Evolutionary conservation across 495 filamentous ascomycete genomes (phyloP).

Genomic region (Penicillium bovifimosum): DNA sequence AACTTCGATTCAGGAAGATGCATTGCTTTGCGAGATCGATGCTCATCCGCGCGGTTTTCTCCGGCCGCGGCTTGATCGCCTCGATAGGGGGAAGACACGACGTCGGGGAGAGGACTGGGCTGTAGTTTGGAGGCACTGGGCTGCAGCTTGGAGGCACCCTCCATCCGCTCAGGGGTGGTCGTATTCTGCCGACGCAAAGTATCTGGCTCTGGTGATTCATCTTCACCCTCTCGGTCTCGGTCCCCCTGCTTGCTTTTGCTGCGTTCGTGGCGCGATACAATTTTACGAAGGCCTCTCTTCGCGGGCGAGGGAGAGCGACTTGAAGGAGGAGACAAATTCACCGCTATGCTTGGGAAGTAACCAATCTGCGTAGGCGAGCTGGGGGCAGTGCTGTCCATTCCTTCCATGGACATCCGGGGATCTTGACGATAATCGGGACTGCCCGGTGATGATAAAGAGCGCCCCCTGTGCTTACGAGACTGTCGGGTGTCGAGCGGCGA

Average conservation of each 20-base stretch:
- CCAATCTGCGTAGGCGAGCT: conserved; percentile 40
- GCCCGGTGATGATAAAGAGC: conserved; percentile 33
- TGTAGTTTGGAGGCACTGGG: conserved; percentile 22
- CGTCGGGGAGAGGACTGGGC: conserved; percentile 30
- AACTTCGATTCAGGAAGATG: conserved; percentile 36
- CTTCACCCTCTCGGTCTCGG: conserved; percentile 23
- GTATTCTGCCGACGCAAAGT: conserved; percentile 15
- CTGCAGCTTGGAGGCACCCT: conserved; percentile 21
- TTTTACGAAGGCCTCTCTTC: conserved; percentile 41
- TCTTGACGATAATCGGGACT: conserved; percentile 35
- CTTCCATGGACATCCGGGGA: conserved; percentile 42
- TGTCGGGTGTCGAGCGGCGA: conserved; percentile 7
- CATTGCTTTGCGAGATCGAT: conserved; percentile 23
- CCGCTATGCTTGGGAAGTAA: conserved; percentile 54
- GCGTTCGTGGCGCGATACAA: conserved; percentile 40
- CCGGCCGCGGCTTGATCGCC: conserved; percentile 22
- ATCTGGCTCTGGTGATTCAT: conserved; percentile 18
- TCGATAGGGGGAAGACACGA: conserved; percentile 22
- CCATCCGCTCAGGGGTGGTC: conserved; percentile 9
- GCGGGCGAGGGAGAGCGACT: conserved; percentile 50
- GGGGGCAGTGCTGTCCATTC: conserved; percentile 42
- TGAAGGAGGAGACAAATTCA: conserved; percentile 48
- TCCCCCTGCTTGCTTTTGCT: conserved; percentile 36
- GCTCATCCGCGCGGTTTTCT: conserved; percentile 13
- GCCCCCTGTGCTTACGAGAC: conserved; percentile 14